Percentiles rank a stretch among this genome's conserved stretches.
Conservation (phyloP, 2,329 filamentous ascomycete species). For the Blumeria hordei region DNA sequence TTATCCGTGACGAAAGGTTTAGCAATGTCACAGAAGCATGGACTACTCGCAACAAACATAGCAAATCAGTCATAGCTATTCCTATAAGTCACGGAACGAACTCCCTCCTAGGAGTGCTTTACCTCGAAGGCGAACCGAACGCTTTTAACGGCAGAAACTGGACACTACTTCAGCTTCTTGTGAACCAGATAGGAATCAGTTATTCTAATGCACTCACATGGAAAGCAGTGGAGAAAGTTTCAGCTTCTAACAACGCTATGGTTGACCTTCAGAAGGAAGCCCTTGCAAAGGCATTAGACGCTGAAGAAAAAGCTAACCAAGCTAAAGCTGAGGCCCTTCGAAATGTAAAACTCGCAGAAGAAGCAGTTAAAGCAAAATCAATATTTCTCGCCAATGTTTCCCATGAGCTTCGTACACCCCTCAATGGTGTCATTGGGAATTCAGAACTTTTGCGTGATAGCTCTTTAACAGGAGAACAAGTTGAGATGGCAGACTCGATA, state of each 20-base stretch:
- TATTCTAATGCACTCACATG: constrained; percentile 43
- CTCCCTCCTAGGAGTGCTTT: constrained; percentile 46
- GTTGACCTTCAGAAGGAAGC: constrained; percentile 53
- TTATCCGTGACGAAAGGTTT: constrained; percentile 53
- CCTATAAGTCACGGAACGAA: constrained; percentile 53
- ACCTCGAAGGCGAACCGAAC: constrained; percentile 49
- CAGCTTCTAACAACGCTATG: constrained; percentile 56
- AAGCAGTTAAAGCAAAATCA: constrained; percentile 61
- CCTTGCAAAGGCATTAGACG: constrained; percentile 43
- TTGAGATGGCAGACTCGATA: constrained; percentile 72
- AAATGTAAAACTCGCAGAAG: constrained; percentile 61
- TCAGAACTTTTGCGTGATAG: constrained; percentile 63
- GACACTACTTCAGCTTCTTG: constrained; percentile 41
- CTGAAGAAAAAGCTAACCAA: constrained; percentile 51
- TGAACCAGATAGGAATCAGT: constrained; percentile 55
- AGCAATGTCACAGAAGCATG: constrained; percentile 49
- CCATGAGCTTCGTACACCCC: constrained; percentile 58
- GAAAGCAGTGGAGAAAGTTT: constrained; percentile 53
- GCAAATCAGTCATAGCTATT: constrained; percentile 56
- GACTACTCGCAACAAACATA: constrained; percentile 40
- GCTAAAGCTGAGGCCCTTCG: constrained; percentile 55
- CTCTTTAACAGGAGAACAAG: constrained; percentile 47
- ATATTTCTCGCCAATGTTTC: constrained; percentile 64
- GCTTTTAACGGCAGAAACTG: constrained; percentile 55
- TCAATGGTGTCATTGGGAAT: constrained; percentile 77